phyloP scores from a whole-genome alignment of 2,329 filamentous ascomycete species.

The Colletotrichum chlorophyti region DNA sequence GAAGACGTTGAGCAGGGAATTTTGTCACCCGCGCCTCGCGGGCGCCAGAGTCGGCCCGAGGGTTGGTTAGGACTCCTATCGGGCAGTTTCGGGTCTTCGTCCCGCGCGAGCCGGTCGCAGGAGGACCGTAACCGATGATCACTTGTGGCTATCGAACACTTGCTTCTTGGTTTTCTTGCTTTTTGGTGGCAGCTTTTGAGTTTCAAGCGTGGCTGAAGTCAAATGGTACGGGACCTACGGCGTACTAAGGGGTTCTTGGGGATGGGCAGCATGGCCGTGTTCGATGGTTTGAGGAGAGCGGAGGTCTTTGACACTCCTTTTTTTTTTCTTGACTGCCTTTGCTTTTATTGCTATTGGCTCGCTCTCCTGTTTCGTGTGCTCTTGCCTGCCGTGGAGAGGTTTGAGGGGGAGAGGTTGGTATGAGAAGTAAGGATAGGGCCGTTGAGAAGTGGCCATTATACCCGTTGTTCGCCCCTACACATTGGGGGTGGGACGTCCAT shows the following conservation, averaged over 20 bases:
- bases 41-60: conserved; percentile 35
- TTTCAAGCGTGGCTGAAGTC: neutral
- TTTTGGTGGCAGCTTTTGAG: conserved; percentile 1
- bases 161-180: neutral
- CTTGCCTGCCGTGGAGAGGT: neutral
- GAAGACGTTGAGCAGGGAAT: conserved; percentile 54
- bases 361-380: neutral
- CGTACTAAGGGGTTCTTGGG: conserved; percentile 16
- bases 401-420: neutral
- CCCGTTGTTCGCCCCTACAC: conserved; percentile 9
- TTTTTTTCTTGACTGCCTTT: neutral
- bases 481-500: neutral
- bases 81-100: conserved; percentile 31
- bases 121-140: conserved; percentile 24
- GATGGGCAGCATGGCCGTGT: conserved; percentile 20
- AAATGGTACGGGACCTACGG: conserved; percentile 11
- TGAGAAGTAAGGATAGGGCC: neutral
- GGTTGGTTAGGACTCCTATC: conserved; percentile 49
- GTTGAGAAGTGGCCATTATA: conserved; percentile 24
- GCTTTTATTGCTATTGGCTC: neutral
- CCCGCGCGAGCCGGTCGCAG: conserved; percentile 15
- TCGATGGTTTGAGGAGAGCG: too few species aligned
- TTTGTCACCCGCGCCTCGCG: conserved; percentile 31
- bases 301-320: too few species aligned
- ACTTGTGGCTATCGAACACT: neutral